Conservation (phyloP, 73 alveolate genomes). For the Tetrahymena thermophila region DNA sequence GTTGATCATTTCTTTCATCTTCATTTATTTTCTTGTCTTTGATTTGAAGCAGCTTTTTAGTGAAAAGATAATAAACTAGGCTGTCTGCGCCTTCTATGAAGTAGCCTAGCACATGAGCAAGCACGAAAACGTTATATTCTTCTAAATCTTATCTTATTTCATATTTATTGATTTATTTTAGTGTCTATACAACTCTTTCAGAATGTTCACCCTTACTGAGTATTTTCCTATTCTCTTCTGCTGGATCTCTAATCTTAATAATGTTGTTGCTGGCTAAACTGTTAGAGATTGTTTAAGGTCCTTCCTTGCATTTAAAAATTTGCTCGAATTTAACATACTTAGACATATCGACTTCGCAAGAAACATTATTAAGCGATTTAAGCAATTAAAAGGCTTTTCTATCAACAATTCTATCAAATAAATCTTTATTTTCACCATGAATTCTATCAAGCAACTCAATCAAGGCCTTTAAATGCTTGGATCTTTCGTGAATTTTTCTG, state of each 20-base stretch:
- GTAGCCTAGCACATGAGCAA: not conserved
- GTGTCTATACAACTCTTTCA: not conserved
- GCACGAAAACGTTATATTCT: not conserved
- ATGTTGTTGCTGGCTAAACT: not conserved
- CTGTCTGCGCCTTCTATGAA: not conserved
- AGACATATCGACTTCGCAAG: not conserved
- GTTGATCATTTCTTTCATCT: not conserved
- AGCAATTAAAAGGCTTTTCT: not conserved
- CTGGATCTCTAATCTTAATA: not conserved
- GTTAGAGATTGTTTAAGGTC: not conserved
- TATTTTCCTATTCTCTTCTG: not conserved
- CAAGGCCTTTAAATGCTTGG: not conserved
- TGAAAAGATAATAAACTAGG: not conserved
- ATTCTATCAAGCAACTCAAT: not conserved
- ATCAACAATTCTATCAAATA: not conserved
- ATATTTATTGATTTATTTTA: not conserved
- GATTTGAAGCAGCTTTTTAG: not conserved
- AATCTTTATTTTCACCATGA: not conserved
- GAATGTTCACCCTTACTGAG: not conserved
- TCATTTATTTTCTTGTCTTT: not conserved
- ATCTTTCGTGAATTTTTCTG: not conserved
- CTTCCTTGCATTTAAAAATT: not conserved
- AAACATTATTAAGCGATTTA: not conserved
- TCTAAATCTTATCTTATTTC: not conserved
- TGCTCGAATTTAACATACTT: not conserved